phyloP scores from a whole-genome alignment of 352 stramenopile genomes.

The Globisporangium mamillatum region DNA sequence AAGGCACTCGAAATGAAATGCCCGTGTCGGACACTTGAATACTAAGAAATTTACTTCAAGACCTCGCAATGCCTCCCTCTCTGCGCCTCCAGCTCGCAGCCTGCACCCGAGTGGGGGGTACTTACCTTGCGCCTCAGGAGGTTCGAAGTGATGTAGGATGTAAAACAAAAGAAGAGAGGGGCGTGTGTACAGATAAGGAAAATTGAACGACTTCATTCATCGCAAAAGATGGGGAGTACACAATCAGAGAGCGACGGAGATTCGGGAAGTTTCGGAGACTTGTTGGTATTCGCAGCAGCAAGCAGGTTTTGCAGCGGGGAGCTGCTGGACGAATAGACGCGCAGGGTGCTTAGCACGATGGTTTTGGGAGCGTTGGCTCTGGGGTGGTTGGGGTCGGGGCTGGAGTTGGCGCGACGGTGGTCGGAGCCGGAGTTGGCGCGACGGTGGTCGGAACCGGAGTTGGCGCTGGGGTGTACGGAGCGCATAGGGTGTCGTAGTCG shows the following conservation, averaged over 20 bases:
- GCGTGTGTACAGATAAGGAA: background rate
- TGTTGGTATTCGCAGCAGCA: background rate
- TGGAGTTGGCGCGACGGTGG: background rate
- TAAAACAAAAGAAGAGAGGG: background rate
- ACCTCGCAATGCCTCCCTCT: too few species aligned
- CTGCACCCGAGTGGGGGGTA: too few species aligned
- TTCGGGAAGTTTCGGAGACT: background rate
- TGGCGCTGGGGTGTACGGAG: background rate
- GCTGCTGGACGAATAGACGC: background rate
- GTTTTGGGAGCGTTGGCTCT: background rate
- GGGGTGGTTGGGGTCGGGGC: background rate
- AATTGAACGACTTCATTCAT: background rate
- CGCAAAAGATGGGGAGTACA: background rate
- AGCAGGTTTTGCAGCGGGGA: background rate
- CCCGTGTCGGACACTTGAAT: too few species aligned
- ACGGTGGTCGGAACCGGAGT: background rate
- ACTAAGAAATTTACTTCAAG: too few species aligned
- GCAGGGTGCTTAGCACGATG: slow-evolving; percentile 1
- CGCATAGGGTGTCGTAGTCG: background rate
- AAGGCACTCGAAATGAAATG: too few species aligned
- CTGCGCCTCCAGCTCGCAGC: too few species aligned
- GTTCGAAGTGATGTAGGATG: too few species aligned
- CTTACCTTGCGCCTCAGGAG: too few species aligned
- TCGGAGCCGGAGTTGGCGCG: too few species aligned
- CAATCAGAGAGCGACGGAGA: background rate